Evolutionary conservation across 768 basidiomycete genomes (phyloP), one percentile per base, ranked within the genome.

Genomic region (Hygrocybe punicea): DNA sequence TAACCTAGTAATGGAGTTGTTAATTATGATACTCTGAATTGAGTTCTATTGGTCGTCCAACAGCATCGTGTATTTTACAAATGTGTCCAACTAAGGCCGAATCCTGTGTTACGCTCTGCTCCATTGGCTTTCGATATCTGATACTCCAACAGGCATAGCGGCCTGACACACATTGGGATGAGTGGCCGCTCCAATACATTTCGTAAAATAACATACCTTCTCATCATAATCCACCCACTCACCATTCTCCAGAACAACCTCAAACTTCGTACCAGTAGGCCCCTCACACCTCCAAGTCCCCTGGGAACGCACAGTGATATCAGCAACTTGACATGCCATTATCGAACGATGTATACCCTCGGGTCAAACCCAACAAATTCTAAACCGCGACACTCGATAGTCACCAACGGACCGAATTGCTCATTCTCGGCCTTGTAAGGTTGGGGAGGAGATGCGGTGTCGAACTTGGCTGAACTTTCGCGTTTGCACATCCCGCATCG

Each of bases 171-270:
- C 33, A 16, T 21, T 16, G 25, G 52, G 51, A 51, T 46, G 50
- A 45, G 10, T 24, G 60, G 51, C 58, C 35, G 33, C 53, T 55
- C 53, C 46, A 50, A 36, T 62, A 3, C 23, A 56, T 16, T 29
- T 16, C 1, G 16, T 37, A 59, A 7, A 42, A 33, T 8, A 19
- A 35, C 72, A 44, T 59, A 87, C 93, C 81, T 93, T 92, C 69
- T 96, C 93, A 62, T 96, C 93, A 62, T 96, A 96, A 63, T 94
- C 93, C 11, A 77, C 82, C 93, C 93, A 96, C 67, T 86, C 84
- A 3, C 77, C 81, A 24, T 86, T 84, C 1, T 68, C 69, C 40
- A 91, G 73, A 33, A 86, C 84, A n/a, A 91, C 78, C 2, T 91
- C 83, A 65, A 94, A 94, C 4, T 67, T 54, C 0, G 81, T 81